Percentiles rank a stretch among this genome's conserved stretches.
Evolutionary conservation across 2,329 filamentous ascomycete species (phyloP).

Genomic region (Cercospora citrullina): DNA sequence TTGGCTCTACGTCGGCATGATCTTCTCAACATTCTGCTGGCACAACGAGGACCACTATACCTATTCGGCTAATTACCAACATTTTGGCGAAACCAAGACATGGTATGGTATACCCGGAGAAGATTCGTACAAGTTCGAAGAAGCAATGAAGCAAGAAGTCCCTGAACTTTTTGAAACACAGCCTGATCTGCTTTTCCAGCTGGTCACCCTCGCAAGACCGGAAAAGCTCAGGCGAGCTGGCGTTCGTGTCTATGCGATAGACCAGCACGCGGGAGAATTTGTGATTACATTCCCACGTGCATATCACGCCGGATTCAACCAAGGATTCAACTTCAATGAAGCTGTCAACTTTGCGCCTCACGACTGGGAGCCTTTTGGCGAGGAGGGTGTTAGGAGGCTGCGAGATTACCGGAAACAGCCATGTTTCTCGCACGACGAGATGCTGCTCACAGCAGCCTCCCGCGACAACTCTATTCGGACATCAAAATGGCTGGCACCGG

Average conservation of each 20-base stretch:
- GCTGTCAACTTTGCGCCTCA: slow-evolving; percentile 95
- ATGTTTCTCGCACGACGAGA: slow-evolving; percentile 95
- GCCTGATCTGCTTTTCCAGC: slow-evolving; percentile 90
- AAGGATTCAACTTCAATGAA: slow-evolving; percentile 98
- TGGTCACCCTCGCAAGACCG: slow-evolving; percentile 92
- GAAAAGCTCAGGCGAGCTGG: slow-evolving; percentile 91
- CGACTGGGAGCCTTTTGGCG: slow-evolving; percentile 93
- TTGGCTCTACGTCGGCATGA: slow-evolving; percentile 99
- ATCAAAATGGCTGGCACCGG: slow-evolving; percentile 91
- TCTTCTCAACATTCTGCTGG: slow-evolving; percentile 99
- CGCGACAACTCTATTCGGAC: slow-evolving; percentile 79
- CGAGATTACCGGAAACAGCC: slow-evolving; percentile 87
- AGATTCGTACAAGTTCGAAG: slow-evolving; percentile 91
- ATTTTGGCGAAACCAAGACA: slow-evolving; percentile 96
- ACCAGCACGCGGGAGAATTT: slow-evolving; percentile 92
- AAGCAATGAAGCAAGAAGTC: slow-evolving; percentile 91
- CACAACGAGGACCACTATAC: slow-evolving; percentile 98
- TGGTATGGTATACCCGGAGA: slow-evolving; percentile 98
- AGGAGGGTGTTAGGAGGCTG: slow-evolving; percentile 79
- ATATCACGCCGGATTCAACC: slow-evolving; percentile 97
- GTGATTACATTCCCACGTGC: slow-evolving; percentile 96
- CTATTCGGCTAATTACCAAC: slow-evolving; percentile 97
- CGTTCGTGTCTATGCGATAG: slow-evolving; percentile 89
- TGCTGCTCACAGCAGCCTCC: slow-evolving; percentile 85
- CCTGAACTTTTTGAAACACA: slow-evolving; percentile 97